Conservation (phyloP, 108 stramenopile genomes). For the Skeletonema potamos region DNA sequence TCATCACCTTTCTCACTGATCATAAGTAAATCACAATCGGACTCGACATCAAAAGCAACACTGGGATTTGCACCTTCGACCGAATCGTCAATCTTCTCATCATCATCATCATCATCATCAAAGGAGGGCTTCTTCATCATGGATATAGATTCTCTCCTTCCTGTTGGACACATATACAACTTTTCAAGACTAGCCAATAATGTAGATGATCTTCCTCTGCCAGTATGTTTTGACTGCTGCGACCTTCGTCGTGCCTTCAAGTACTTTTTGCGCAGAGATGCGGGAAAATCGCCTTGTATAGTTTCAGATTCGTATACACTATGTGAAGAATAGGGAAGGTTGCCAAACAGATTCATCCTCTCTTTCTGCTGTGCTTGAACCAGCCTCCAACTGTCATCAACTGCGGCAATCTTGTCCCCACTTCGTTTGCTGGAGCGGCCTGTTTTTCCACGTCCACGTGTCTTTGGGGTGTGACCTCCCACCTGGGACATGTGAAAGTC, state of each 20-base stretch:
- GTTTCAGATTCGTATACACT: slow-evolving; percentile 6
- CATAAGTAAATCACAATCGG: slow-evolving; percentile 1
- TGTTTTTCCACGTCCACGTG: slow-evolving; percentile 2
- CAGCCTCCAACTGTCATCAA: slow-evolving; percentile 49
- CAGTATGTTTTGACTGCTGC: not conserved
- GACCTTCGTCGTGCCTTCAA: slow-evolving; percentile 6
- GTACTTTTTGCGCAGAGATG: slow-evolving; percentile 16
- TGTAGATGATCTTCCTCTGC: not conserved
- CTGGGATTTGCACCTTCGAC: not conserved
- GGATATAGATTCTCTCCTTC: not conserved
- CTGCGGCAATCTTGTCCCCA: not conserved
- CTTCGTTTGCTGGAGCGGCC: slow-evolving; percentile 2
- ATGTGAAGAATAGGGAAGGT: slow-evolving; percentile 14
- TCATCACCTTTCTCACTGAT: not conserved
- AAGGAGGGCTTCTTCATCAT: not conserved
- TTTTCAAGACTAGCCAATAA: not conserved
- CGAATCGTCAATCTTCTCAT: no score
- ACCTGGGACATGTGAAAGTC: slow-evolving; percentile 58
- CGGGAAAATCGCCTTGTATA: slow-evolving; percentile 1
- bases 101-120: not conserved
- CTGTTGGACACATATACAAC: not conserved
- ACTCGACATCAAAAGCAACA: not conserved
- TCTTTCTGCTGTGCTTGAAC: slow-evolving; percentile 41
- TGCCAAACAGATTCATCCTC: slow-evolving; percentile 21
- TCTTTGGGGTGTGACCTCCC: slow-evolving; percentile 55